These are phyloP conservation scores for Podospora australis DNA, from an alignment of 495 filamentous ascomycete species.

Conservation along the genomic window DNA sequence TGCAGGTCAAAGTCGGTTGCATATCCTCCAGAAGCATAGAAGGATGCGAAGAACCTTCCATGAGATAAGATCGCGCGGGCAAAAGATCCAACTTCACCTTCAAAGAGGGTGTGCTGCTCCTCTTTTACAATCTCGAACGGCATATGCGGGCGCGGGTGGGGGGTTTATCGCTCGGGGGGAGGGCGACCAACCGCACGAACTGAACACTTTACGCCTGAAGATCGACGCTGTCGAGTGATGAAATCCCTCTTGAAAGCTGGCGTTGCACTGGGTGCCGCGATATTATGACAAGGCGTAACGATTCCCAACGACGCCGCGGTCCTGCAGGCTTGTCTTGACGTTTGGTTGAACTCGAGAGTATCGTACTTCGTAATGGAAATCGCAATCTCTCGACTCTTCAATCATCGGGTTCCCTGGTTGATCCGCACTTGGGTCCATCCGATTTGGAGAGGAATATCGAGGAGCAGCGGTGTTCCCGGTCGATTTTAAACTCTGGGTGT, in stretches of 20 bases:
- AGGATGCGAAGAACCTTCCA: conserved; percentile 1
- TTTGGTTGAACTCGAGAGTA: no score
- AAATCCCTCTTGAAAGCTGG: no score
- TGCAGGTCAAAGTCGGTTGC: not conserved
- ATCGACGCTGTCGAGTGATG: no score
- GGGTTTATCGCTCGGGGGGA: no score
- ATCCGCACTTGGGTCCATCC: not conserved
- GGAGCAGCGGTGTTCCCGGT: not conserved
- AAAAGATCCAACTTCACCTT: no score
- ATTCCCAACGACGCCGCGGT: not conserved
- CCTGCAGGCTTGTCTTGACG: not conserved
- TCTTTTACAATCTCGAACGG: not conserved
- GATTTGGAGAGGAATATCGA: not conserved
- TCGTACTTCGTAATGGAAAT: not conserved
- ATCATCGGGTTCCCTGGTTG: not conserved
- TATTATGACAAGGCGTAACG: no score
- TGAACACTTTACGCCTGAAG: no score
- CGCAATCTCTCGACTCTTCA: not conserved
- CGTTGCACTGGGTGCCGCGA: no score
- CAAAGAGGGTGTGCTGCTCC: not conserved
- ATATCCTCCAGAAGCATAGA: conserved; percentile 1
- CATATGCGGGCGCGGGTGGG: no score
- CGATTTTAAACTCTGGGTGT: not conserved
- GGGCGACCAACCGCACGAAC: no score
- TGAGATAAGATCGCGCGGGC: not conserved